Percentiles rank a stretch among this genome's conserved stretches.
Evolutionary conservation across 257 asterid genomes (phyloP).

Genomic region (Anisodus acutangulus): DNA sequence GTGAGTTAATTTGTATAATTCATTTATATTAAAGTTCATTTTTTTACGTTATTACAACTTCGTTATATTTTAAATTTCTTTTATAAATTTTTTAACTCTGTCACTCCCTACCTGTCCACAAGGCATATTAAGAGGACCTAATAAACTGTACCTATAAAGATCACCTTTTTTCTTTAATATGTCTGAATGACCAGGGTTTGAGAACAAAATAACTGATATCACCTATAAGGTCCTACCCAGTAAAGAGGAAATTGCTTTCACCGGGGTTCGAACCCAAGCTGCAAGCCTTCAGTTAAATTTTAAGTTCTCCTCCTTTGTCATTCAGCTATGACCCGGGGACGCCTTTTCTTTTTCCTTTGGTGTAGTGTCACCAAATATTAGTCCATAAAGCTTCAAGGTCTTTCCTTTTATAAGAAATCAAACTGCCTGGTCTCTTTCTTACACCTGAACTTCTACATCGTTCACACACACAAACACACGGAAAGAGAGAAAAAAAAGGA

Average conservation of each 20-base stretch:
- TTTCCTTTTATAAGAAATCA: neutral
- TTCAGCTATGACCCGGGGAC: too few species aligned
- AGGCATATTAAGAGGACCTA: neutral
- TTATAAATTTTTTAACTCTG: neutral
- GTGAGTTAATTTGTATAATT: neutral
- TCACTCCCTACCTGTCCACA: rapidly evolving
- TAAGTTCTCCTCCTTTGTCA: too few species aligned
- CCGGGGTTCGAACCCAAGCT: too few species aligned
- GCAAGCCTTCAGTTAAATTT: too few species aligned
- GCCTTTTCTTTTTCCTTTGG: slow-evolving; percentile 26
- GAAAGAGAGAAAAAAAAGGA: slow-evolving; percentile 30
- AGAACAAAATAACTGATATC: too few species aligned
- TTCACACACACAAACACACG: neutral
- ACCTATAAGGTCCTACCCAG: too few species aligned
- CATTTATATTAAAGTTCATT: neutral
- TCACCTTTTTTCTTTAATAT: neutral
- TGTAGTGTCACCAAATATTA: slow-evolving; percentile 10
- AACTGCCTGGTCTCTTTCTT: slow-evolving; percentile 1
- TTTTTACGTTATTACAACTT: neutral
- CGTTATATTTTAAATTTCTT: rapidly evolving
- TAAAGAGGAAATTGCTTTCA: too few species aligned
- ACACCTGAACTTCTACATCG: neutral
- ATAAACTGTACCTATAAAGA: neutral
- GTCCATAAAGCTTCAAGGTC: neutral
- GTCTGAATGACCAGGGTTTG: too few species aligned